phyloP scores from a whole-genome alignment of 768 basidiomycete species.

The Macrolepiota dolichaula region DNA sequence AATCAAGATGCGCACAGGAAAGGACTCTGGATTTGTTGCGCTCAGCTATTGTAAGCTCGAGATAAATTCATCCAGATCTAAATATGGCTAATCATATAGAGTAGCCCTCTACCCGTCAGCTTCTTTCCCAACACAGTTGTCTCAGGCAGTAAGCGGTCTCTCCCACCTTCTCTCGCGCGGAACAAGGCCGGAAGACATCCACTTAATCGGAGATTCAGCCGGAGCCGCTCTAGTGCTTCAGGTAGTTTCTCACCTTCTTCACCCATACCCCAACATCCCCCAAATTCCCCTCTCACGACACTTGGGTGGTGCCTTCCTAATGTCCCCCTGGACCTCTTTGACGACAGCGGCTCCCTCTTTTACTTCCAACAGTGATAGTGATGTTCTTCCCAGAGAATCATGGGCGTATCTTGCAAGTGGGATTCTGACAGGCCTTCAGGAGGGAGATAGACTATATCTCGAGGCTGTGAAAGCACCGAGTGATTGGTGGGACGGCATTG shows the following conservation, averaged over 20 bases:
- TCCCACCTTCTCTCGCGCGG: conserved; percentile 28
- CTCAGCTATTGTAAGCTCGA: conserved; percentile 27
- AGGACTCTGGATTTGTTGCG: conserved; percentile 25
- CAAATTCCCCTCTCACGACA: conserved; percentile 19
- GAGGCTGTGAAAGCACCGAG: conserved; percentile 28
- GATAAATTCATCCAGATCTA: neutral
- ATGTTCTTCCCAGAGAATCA: neutral
- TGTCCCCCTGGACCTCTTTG: conserved; percentile 37
- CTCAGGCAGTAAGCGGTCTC: conserved; percentile 27
- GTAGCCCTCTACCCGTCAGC: conserved; percentile 30
- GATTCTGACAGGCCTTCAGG: conserved; percentile 24
- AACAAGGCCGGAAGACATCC: conserved; percentile 26
- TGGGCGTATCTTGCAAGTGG: conserved; percentile 12
- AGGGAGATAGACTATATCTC: conserved; percentile 23
- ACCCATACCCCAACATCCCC: conserved; percentile 27
- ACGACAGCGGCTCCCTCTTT: conserved; percentile 16
- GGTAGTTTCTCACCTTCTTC: conserved; percentile 32
- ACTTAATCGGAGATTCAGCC: conserved; percentile 37
- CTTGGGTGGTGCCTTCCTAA: conserved; percentile 29
- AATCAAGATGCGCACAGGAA: conserved; percentile 17
- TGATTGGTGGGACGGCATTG: conserved; percentile 27
- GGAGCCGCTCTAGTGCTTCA: conserved; percentile 34
- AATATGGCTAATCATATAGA: neutral
- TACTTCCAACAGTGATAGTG: conserved; percentile 3
- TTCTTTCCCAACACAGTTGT: conserved; percentile 32